phyloP scores from a whole-genome alignment of 1,284 basidiomycete species.

The Anthracocystis panici-leucophaei region DNA sequence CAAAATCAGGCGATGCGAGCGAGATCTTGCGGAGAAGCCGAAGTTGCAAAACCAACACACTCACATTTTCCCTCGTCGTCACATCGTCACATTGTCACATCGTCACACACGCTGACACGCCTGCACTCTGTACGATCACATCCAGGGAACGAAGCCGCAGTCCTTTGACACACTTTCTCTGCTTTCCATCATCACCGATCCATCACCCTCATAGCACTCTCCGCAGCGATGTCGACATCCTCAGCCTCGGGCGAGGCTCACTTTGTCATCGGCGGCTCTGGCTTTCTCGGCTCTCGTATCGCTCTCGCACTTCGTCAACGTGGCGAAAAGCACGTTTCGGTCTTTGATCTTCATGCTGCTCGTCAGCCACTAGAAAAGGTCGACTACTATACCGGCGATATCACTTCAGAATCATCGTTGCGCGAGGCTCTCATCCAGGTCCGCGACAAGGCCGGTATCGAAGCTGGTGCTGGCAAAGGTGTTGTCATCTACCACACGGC shows the following conservation, averaged over 20 bases:
- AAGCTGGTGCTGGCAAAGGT: conserved; percentile 36
- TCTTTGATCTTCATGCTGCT: conserved; percentile 60
- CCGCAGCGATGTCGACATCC: conserved; percentile 58
- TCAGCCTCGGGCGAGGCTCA: conserved; percentile 63
- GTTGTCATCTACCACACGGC: conserved; percentile 87
- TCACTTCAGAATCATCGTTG: conserved; percentile 55
- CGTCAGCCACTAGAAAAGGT: conserved; percentile 56
- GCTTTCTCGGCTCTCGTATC: conserved; percentile 67
- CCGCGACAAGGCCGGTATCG: conserved; percentile 43
- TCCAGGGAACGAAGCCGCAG: neutral
- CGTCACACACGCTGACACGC: no score
- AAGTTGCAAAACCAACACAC: conserved; percentile 2
- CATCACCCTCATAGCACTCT: neutral
- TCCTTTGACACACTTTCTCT: neutral
- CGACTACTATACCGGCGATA: conserved; percentile 64
- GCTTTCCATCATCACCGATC: neutral
- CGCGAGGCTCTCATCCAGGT: conserved; percentile 47
- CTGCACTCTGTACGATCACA: neutral
- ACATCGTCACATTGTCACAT: no score
- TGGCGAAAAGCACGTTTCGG: conserved; percentile 64
- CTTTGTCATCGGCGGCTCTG: conserved; percentile 67
- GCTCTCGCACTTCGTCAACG: conserved; percentile 62
- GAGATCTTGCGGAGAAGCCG: conserved; percentile 29
- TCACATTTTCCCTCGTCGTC: neutral
- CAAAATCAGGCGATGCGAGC: conserved; percentile 18